Evolutionary conservation across 164 flowering plant genomes (phyloP), one percentile per base, ranked within the genome.

Genomic region (Pachysandra terminalis): DNA sequence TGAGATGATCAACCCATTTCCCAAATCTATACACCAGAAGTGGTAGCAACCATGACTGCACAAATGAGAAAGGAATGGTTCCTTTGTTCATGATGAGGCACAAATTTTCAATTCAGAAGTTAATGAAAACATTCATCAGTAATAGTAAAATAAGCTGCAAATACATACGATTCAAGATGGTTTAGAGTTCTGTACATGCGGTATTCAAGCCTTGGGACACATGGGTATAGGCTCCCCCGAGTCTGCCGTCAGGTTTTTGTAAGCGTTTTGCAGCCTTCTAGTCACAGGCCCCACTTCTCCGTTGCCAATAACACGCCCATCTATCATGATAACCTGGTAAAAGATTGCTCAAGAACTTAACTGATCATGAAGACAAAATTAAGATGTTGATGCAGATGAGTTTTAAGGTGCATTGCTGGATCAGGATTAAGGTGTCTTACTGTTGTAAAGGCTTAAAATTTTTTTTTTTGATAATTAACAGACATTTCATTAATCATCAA

Each of bases 241-340:
- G n/a, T 77, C 80, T 67, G 66, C 83, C 24, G 96, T 83, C 62
- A 90, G 72, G 25, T 65, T 80, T 63, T 81, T 85, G 78, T 84
- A 95, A 32, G 84, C 89, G 66, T 73, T 71, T 67, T 95, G 99
- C 72, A 95, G 23, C 49, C 74, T 77, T 66, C 69, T 80, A n/a
- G 97, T 90, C 40, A 92, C 77, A 17, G 90, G 87, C 40, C 99
- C 99, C 5, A 95, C 96, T 78, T 81, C 40, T 65, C 99, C 98
- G 72, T 88, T 72, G 21, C 99, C 99, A 60, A 93, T 69, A 28
- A 80, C 60, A 40, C 97, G 91, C 21, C 98, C 96, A 68, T 92
- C 96, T 17, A 92, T 88, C 80, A 82, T 84, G 71, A 88, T 79
- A 49, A 89, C 98, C 96, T 94, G 78, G 54, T 22, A 67, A 64